Evolutionary conservation across 805 yeast species (phyloP), one percentile per base, ranked within the genome.

Genomic region (Spencermartinsiella europaea): DNA sequence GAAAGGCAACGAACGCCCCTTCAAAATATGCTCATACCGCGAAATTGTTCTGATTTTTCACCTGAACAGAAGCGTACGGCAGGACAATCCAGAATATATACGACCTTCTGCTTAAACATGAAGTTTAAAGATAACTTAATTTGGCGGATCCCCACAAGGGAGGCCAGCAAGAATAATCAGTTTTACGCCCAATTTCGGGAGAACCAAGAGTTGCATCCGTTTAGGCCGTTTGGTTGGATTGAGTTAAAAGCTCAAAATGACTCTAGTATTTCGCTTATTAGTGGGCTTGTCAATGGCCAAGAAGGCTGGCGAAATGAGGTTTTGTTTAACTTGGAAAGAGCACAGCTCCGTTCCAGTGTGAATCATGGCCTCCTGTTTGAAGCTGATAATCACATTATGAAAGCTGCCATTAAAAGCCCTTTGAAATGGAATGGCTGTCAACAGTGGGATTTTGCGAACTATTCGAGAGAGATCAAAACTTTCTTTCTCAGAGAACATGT

Each of bases 171-270:
- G 62, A 93, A 87, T 61, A 63, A 62, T 2, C 70, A 59, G n/a
- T 74, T 68, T 52, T 38, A 60, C 19, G 59, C 50, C n/a, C 45
- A 58, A 31, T 56, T 56, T 21, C 61, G 53, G 42, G 58, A 59
- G 40, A 65, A 64, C 20, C 57, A 55, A 16, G 57, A 63, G 3
- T 62, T 66, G n/a, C 66, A 65, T 44, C 55, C 65, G 3, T 21
- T 48, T 33, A 70, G 93, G 40, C 84, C 95, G 1, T 93, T 84
- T 68, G 98, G 96, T 0, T 93, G 99, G 99, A 50, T 93, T 2
- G 97, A 91, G 57, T 45, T 88, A 16, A 82, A 81, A 49, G 65
- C 81, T 36, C 72, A 71, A 2, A 67, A 70, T 15, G 79, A 74
- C 0, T 76, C 95, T 0, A 70, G 71, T 0, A 57, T 83, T 0